phyloP scores from a whole-genome alignment of 768 basidiomycete species.

The Lactarius quietus region DNA sequence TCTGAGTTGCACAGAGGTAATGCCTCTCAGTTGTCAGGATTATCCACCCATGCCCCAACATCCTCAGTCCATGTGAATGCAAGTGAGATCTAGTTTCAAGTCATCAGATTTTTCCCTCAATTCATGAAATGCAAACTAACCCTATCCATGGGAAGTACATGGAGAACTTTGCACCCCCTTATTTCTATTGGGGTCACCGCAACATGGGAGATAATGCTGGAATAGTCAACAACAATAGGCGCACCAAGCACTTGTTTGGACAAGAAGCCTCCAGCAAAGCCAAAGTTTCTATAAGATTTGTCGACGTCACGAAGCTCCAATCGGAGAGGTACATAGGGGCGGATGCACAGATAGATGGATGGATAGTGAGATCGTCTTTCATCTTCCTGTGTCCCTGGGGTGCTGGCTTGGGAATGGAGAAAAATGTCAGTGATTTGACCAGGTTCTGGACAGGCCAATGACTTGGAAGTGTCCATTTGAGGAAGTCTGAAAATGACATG shows the following conservation, averaged over 20 bases:
- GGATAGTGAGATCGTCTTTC: neutral
- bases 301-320: neutral
- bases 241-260: too few relatives aligned
- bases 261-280: neutral
- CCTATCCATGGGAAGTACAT: neutral
- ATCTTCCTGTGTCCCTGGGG: too few relatives aligned
- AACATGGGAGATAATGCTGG: slow-evolving; percentile 4
- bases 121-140: neutral
- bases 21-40: too few relatives aligned
- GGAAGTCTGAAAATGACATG: too few relatives aligned
- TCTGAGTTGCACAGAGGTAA: too few relatives aligned
- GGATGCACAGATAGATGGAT: slow-evolving; percentile 4
- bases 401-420: neutral
- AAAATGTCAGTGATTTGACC: too few relatives aligned
- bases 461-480: too few relatives aligned
- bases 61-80: neutral
- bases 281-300: neutral
- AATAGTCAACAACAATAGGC: neutral
- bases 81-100: neutral
- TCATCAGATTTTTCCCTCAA: neutral
- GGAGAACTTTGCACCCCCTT: neutral
- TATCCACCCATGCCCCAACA: neutral
- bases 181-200: slow-evolving; percentile 1
- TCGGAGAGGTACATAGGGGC: neutral
- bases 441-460: too few relatives aligned